A percentile compares a stretch with the other conserved stretches of the same genome.
Evolutionary conservation across 495 filamentous ascomycete species (phyloP).

Genomic region (Xylaria intraflava): DNA sequence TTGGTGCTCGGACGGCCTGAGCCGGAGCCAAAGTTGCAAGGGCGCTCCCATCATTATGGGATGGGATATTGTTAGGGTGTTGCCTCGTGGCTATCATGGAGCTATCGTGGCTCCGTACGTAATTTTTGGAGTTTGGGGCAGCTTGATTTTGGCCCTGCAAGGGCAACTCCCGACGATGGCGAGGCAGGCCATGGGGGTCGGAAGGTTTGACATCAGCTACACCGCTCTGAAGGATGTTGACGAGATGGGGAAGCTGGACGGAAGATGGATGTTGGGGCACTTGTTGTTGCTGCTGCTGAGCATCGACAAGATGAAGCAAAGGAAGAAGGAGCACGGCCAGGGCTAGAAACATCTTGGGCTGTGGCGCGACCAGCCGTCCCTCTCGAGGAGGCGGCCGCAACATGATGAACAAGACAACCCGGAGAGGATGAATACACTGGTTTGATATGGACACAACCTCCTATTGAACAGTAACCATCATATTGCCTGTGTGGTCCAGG

Average conservation of each 20-base stretch:
- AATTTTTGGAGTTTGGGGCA: slow-evolving; percentile 12
- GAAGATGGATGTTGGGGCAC: slow-evolving; percentile 24
- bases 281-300: slow-evolving; percentile 54
- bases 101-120: slow-evolving; percentile 12
- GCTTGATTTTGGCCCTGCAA: slow-evolving; percentile 19
- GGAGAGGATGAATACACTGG: slow-evolving; percentile 15
- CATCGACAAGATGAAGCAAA: slow-evolving; percentile 46
- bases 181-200: slow-evolving; percentile 13
- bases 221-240: slow-evolving; percentile 26
- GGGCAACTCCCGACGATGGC: slow-evolving; percentile 25
- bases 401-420: slow-evolving; percentile 46
- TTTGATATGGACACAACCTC: neutral
- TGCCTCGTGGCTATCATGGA: slow-evolving; percentile 24
- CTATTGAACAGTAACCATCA: neutral
- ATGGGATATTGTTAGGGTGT: slow-evolving; percentile 32
- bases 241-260: slow-evolving; percentile 16
- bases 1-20: slow-evolving; percentile 74
- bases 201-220: slow-evolving; percentile 16
- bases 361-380: slow-evolving; percentile 38
- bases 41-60: slow-evolving; percentile 81
- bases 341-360: slow-evolving; percentile 41
- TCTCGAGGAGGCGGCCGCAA: slow-evolving; percentile 51
- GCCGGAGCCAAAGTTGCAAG: slow-evolving; percentile 91
- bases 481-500: neutral
- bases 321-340: slow-evolving; percentile 46